Evolutionary conservation across 2,329 filamentous ascomycete genomes (phyloP).

Genomic region (Fusarium clavum): DNA sequence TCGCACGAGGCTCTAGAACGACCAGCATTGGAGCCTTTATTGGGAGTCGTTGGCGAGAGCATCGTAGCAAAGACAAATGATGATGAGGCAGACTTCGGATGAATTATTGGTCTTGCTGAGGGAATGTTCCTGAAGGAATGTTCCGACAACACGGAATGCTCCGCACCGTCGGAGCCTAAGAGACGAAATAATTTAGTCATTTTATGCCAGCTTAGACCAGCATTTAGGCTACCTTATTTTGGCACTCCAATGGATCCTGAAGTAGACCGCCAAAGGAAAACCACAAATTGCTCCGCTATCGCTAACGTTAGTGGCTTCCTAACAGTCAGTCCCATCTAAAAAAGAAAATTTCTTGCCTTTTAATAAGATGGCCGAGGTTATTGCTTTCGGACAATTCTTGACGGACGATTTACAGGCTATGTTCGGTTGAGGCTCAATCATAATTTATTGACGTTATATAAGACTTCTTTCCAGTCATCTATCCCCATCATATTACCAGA

Average conservation of each 20-base stretch:
- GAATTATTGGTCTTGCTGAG: background rate
- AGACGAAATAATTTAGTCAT: no score
- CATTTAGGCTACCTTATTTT: no score
- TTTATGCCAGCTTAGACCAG: no score
- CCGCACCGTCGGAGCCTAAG: background rate
- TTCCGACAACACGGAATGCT: background rate
- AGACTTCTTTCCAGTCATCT: background rate
- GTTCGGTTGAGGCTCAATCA: background rate
- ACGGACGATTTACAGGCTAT: background rate
- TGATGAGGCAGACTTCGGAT: background rate
- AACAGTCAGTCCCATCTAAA: slow-evolving; percentile 6
- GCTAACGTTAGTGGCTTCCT: background rate
- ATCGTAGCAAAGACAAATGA: background rate
- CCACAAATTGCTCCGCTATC: slow-evolving; percentile 2
- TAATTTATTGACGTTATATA: background rate
- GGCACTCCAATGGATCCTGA: no score
- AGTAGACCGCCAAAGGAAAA: background rate
- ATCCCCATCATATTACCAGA: background rate
- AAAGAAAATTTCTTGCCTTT: background rate
- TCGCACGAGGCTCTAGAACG: background rate
- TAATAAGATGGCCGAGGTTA: background rate
- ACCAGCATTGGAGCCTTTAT: background rate
- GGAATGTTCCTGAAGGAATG: slow-evolving; percentile 4
- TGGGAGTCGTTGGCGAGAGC: background rate
- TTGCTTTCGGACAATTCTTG: background rate